Evolutionary conservation across 2,329 filamentous ascomycete species (phyloP), one percentile per base, ranked within the genome.

Genomic region (Hypoxylon sp.): DNA sequence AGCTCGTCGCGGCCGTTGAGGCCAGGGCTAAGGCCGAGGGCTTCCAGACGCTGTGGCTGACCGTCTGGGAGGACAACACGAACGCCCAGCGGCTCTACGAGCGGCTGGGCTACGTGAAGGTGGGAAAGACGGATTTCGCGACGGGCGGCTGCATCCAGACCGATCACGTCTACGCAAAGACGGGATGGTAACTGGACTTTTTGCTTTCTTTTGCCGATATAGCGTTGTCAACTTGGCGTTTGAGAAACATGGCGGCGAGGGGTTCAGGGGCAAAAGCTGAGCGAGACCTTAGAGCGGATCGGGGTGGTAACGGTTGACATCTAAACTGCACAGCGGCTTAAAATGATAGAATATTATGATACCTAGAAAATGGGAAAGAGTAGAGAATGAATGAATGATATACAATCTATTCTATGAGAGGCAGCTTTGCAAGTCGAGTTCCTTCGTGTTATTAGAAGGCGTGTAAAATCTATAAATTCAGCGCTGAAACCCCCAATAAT

Each of bases 1-100:
- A 53, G 53, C 67, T 73, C 11, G 62, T 70, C 38, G 58, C 60
- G 1, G 63, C 58, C 1, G 63, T 71, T 3, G 70, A 71, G 55
- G 35, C 17, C 1, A 61, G 48, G 43, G 70, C 70, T 2, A 65
- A 64, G 24, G 63, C 56, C 13, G 66, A 70, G 51, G 69, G 69
- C 11, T 69, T 69, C 55, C 35, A 57, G 46, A 35, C 61, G 21
- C 29, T 73, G 7, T 72, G 70, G 70, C 41, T 73, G 26, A 65
- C 63, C 2, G 70, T 72, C 1, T 73, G 68, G 68, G 69, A 72
- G 50, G 31, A 70, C 2, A 67, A 68, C 23, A 1, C 15, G 4
- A 42, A 21, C 7, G 66, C 69, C 2, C 58, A 65, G 58, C 56
- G 55, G 21, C 48, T 72, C 41, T 73, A 73, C 31, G 20, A 47